These are phyloP conservation scores for Pachysolen tannophilus DNA, from an alignment of 805 yeast genomes.

Conservation along the genomic window DNA sequence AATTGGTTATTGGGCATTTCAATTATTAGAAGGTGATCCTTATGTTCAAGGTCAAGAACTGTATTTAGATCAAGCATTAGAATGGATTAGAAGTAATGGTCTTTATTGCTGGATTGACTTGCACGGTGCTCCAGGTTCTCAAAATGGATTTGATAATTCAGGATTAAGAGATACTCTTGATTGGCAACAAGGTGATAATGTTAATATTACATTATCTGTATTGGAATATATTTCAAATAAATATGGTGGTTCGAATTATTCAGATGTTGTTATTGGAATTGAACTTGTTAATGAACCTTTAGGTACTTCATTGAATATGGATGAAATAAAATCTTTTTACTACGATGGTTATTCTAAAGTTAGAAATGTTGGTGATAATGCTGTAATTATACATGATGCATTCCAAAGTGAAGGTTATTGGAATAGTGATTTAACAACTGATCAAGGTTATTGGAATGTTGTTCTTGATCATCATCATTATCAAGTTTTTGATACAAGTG, in stretches of 20 bases:
- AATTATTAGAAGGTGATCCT: conserved; percentile 42
- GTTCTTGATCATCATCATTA: conserved; percentile 87
- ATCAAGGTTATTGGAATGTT: conserved; percentile 47
- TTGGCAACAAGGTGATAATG: conserved; percentile 37
- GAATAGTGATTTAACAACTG: conserved; percentile 33
- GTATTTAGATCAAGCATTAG: conserved; percentile 56
- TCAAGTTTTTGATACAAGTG: conserved; percentile 71
- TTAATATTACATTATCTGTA: conserved; percentile 40
- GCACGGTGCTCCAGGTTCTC: conserved; percentile 81
- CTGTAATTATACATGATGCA: conserved; percentile 60
- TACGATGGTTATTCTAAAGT: conserved; percentile 33
- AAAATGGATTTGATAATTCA: conserved; percentile 80
- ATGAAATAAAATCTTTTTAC: conserved; percentile 31
- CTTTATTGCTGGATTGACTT: conserved; percentile 68
- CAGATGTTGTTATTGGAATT: conserved; percentile 60
- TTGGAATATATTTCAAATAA: conserved; percentile 41
- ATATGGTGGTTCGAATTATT: conserved; percentile 43
- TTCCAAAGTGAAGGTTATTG: conserved; percentile 49
- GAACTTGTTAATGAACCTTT: conserved; percentile 70
- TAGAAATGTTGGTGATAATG: conserved; percentile 29
- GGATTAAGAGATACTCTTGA: conserved; percentile 49
- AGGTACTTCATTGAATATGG: conserved; percentile 40
- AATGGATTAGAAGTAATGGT: conserved; percentile 55
- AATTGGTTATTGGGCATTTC: conserved; percentile 77
- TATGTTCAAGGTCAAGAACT: conserved; percentile 59